Base-by-base conservation (phyloP, 257 asterid genomes). In the Solanum virginianum region DNA sequence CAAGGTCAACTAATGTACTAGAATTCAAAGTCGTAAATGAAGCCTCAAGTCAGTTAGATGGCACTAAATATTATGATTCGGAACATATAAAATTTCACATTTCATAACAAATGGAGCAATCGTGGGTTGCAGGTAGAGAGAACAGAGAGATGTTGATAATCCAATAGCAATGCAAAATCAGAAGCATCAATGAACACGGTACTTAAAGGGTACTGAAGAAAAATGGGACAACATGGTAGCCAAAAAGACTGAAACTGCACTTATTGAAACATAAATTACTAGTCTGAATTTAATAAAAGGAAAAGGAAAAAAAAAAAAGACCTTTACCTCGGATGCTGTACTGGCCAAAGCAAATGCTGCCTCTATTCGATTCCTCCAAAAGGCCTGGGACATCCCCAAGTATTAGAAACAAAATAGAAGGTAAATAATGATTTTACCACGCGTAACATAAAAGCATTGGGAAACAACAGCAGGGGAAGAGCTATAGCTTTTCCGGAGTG, bases 291-390 rank as follows among this genome's bases (percentile, higher is more conserved):
- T 36, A 36, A 3, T 36, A 3, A 36, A 36, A 4, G 0, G 4
- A 36, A 6, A 16, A 54, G 13, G 32, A 32, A 20, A 16, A 41
- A 6, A 16, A 69, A 65, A 87, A 57, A 87, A 79, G 80, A 80
- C 41, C 60, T 59, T 32, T 89, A 97, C 99, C 97, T 95, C 99
- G 80, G 93, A 90, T 84, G 98, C 90, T 32, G 98, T 93, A 86
- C 88, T 88, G 75, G 99, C 98, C 92, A 97, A 90, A 47, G 98
- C 97, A 89, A 93, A 97, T 56, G 98, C 99, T 62, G 98, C 98
- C 90, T 92, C 96, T 83, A 94, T 88, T 32, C 98, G 98, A 86
- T 93, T 94, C 89, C 98, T 95, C 99, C 99, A 97, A 88, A 94
- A 97, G 86, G 93, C 98, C 99, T 97, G 60, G 54, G 65, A 17